A percentile compares a stretch with the other conserved stretches of the same genome.
phyloP scores from a whole-genome alignment of 2,329 filamentous ascomycete genomes.

The Chaetomium globosum region DNA sequence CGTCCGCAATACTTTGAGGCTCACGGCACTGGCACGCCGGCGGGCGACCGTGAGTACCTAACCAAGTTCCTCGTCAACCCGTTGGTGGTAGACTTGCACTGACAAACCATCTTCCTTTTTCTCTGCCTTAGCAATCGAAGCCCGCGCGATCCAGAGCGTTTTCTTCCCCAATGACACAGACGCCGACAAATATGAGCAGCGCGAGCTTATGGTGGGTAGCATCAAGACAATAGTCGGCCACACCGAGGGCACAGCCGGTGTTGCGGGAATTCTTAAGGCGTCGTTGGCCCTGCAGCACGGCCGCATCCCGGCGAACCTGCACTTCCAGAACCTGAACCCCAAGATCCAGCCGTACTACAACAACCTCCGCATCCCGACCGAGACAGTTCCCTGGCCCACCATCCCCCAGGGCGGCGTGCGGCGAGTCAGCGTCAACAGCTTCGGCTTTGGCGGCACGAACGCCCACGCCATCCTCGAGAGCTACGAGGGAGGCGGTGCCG shows the following conservation, averaged over 20 bases:
- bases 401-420: background rate
- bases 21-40: constrained; percentile 45
- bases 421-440: constrained; percentile 3
- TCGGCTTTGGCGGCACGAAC: constrained; percentile 40
- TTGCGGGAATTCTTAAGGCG: constrained; percentile 50
- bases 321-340: constrained; percentile 51
- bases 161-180: too few species aligned
- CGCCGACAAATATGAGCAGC: too few species aligned
- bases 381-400: background rate
- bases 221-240: constrained; percentile 51
- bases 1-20: constrained; percentile 46
- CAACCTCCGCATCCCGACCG: background rate
- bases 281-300: constrained; percentile 46
- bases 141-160: too few species aligned
- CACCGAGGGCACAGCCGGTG: constrained; percentile 50
- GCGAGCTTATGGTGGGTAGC: constrained; percentile 39
- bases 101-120: too few species aligned
- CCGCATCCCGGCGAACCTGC: constrained; percentile 46
- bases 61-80: too few species aligned
- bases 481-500: background rate
- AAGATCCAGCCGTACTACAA: constrained; percentile 42
- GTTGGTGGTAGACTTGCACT: too few species aligned
- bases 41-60: constrained; percentile 30
- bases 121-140: too few species aligned
- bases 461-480: constrained; percentile 34